These are phyloP conservation scores for Heimioporus sp. DNA, from an alignment of 768 basidiomycete species.

Conservation along the genomic window DNA sequence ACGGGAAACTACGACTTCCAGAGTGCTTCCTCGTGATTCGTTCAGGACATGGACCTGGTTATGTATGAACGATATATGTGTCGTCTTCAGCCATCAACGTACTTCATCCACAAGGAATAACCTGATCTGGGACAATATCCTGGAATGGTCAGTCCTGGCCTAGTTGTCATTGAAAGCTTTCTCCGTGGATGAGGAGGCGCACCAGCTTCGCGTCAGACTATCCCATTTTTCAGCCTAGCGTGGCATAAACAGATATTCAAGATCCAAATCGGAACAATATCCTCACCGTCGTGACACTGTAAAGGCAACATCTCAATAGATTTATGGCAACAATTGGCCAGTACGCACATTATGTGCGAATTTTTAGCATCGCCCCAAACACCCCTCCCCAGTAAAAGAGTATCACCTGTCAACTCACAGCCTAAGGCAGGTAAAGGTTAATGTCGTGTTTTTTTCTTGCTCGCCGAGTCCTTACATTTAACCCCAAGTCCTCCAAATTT, in stretches of 20 bases:
- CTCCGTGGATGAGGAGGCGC: constrained; percentile 32
- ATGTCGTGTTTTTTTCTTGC: background rate
- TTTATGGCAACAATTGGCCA: background rate
- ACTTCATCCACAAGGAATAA: constrained; percentile 94
- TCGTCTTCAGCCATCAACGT: constrained; percentile 1
- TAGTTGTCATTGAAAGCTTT: constrained; percentile 4
- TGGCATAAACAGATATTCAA: background rate
- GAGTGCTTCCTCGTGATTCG: constrained; percentile 84
- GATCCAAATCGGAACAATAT: background rate
- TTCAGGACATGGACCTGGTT: constrained; percentile 87
- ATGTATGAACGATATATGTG: background rate
- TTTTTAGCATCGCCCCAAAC: constrained; percentile 73
- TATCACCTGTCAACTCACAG: constrained; percentile 92
- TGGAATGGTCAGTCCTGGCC: constrained; percentile 58
- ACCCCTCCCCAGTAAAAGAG: constrained; percentile 59
- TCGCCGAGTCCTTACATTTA: constrained; percentile 51
- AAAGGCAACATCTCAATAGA: constrained; percentile 1
- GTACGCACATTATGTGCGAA: constrained; percentile 73
- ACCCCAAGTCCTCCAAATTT: constrained; percentile 79
- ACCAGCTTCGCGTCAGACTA: constrained; percentile 88
- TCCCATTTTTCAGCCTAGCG: constrained; percentile 94
- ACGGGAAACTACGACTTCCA: constrained; percentile 92
- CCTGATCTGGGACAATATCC: constrained; percentile 65
- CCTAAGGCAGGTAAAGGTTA: constrained; percentile 42
- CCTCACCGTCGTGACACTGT: constrained; percentile 75